Evolutionary conservation across 2,329 filamentous ascomycete genomes (phyloP).

Genomic region (Clarireedia monteithiana): DNA sequence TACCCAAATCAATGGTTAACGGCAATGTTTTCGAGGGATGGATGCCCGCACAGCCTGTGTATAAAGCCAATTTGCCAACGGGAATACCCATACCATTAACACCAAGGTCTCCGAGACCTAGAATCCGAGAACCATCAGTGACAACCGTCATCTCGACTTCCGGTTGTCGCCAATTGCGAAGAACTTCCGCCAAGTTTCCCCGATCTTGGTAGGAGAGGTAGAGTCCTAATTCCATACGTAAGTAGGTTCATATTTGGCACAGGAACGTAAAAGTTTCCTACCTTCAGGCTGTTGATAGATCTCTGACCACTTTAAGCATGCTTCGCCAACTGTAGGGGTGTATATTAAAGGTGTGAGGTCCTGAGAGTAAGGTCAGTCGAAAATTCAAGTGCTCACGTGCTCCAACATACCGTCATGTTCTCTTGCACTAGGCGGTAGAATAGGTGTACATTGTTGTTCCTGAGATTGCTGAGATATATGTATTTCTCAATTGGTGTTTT

Average conservation of each 20-base stretch:
- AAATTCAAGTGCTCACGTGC: neutral
- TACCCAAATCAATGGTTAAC: conserved; percentile 78
- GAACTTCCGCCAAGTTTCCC: conserved; percentile 55
- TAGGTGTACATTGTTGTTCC: conserved; percentile 25
- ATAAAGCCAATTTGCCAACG: conserved; percentile 72
- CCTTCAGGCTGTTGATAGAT: conserved; percentile 67
- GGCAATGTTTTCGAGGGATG: conserved; percentile 73
- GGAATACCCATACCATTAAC: conserved; percentile 79
- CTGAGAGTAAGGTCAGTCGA: conserved; percentile 7
- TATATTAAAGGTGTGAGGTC: conserved; percentile 48
- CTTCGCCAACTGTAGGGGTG: conserved; percentile 60
- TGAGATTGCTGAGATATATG: conserved; percentile 25
- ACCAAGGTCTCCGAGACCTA: conserved; percentile 75
- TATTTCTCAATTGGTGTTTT: conserved; percentile 26
- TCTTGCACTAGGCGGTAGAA: conserved; percentile 26
- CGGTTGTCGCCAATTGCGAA: conserved; percentile 62
- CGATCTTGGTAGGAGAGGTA: conserved; percentile 64
- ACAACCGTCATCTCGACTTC: conserved; percentile 52
- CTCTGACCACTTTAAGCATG: conserved; percentile 66
- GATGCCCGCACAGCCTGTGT: conserved; percentile 79
- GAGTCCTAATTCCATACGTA: conserved; percentile 33
- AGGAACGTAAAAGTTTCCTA: conserved; percentile 3
- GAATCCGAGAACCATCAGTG: conserved; percentile 57
- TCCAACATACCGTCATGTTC: conserved; percentile 22
- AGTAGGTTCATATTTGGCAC: too few relatives aligned